Evolutionary conservation across 768 basidiomycete genomes (phyloP), one percentile per base, ranked within the genome.

Genomic region (Leccinum sublutescens): DNA sequence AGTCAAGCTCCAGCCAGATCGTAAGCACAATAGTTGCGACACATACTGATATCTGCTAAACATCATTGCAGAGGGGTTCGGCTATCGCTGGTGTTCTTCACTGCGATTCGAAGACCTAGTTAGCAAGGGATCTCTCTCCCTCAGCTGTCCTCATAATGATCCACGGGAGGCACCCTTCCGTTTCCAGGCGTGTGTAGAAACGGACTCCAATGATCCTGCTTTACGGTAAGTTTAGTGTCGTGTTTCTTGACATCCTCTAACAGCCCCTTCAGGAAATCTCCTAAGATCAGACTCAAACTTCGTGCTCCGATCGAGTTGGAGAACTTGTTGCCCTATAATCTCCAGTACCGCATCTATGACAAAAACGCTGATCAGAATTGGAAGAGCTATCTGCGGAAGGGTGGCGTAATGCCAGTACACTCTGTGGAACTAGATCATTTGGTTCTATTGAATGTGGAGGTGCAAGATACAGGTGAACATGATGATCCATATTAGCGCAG

Each of bases 331-430:
- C 97, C 97, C 1, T 97, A 88, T 75, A 94, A 98, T 66, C 74
- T 98, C 53, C 88, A 94, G 66, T 99, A 97, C 76, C 85, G 94
- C n/a, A 90, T 98, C 34, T 98, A 94, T 64, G 95, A 99, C 79
- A 97, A 95, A 77, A 85, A 97, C 62, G 88, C 90, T 0, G 87
- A 94, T 66, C 91, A 94, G 67, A 95, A 96, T 68, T 98, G 95
- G 88, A 86, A 85, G 63, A 95, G 91, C 70, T 99, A 93, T 76
- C 79, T 98, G 15, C 84, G 95, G 49, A 86, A 91, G 67, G 96
- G 97, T 29, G 96, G 95, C 7, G 80, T 94, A 43, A 96, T 96
- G 86, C 97, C 97, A 3, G 88, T 98, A 17, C 97, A 98, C 70
- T 95, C 93, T 2, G 92, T 97, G 27, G 95, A 98, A 68, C 78